phyloP scores from a whole-genome alignment of 768 basidiomycete genomes.

The Lentinula lateritia region DNA sequence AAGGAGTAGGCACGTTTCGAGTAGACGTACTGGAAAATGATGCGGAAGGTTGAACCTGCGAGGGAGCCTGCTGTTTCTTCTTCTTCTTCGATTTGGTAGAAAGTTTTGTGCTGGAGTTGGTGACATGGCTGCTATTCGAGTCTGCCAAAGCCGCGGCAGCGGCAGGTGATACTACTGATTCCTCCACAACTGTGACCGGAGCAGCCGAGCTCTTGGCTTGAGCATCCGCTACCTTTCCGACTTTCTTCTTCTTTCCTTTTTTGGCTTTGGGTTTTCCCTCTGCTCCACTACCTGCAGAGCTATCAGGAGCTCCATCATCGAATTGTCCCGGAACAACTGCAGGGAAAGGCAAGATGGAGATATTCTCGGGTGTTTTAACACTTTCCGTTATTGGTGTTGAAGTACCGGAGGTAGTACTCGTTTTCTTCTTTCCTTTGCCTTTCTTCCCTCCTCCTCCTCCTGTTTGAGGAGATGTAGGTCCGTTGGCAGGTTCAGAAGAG shows the following conservation, averaged over 20 bases:
- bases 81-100: background rate
- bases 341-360: slow-evolving; percentile 1
- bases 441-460: background rate
- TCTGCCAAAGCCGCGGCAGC: background rate
- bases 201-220: background rate
- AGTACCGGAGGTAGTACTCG: background rate
- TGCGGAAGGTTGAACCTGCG: background rate
- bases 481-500: background rate
- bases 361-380: background rate
- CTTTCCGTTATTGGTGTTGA: background rate
- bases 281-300: background rate
- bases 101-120: background rate
- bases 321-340: slow-evolving; percentile 4
- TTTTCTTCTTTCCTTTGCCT: slow-evolving; percentile 2
- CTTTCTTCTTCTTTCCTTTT: slow-evolving; percentile 6
- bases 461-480: background rate
- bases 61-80: background rate
- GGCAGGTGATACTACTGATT: background rate
- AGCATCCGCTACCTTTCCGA: background rate
- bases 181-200: background rate
- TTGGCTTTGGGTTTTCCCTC: background rate
- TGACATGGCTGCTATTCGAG: background rate
- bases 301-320: background rate
- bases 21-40: background rate
- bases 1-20: background rate